Percentiles rank a stretch among this genome's conserved stretches.
phyloP scores from a whole-genome alignment of 179 eudicot genomes.

The Silene coronaria region DNA sequence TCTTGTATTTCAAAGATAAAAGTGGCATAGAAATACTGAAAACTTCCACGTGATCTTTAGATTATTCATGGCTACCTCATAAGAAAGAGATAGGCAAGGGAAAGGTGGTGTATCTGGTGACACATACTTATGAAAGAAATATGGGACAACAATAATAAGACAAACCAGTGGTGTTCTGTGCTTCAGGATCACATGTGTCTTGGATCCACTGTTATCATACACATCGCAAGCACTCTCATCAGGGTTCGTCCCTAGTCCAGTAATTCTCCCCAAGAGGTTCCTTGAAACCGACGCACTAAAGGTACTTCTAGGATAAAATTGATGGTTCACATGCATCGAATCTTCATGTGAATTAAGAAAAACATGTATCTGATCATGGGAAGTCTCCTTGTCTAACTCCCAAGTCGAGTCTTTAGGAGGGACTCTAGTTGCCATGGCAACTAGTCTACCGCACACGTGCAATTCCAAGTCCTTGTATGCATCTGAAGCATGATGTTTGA shows the following conservation, averaged over 20 bases:
- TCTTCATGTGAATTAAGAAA: constrained; percentile 47
- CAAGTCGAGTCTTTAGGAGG: constrained; percentile 40
- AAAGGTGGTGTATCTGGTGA: background rate
- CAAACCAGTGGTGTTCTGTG: constrained; percentile 87
- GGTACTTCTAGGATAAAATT: constrained; percentile 16
- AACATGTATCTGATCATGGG: constrained; percentile 64
- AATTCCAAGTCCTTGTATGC: constrained; percentile 73
- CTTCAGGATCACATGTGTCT: constrained; percentile 87
- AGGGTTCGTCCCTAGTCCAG: constrained; percentile 63
- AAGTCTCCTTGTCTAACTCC: constrained; percentile 34
- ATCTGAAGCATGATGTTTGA: constrained; percentile 33
- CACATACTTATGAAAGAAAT: background rate
- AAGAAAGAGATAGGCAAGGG: background rate
- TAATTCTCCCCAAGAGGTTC: constrained; percentile 55
- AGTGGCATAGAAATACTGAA: background rate
- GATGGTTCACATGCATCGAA: constrained; percentile 18
- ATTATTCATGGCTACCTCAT: background rate
- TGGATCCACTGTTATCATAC: constrained; percentile 42
- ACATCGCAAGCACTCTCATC: constrained; percentile 79
- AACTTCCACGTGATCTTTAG: background rate
- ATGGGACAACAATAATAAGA: constrained; percentile 8
- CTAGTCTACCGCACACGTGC: constrained; percentile 65
- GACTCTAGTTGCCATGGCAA: constrained; percentile 72
- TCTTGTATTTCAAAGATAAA: background rate
- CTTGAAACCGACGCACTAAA: constrained; percentile 31